Conservation (phyloP, 352 stramenopile genomes). For the Pythium aphanidermatum region DNA sequence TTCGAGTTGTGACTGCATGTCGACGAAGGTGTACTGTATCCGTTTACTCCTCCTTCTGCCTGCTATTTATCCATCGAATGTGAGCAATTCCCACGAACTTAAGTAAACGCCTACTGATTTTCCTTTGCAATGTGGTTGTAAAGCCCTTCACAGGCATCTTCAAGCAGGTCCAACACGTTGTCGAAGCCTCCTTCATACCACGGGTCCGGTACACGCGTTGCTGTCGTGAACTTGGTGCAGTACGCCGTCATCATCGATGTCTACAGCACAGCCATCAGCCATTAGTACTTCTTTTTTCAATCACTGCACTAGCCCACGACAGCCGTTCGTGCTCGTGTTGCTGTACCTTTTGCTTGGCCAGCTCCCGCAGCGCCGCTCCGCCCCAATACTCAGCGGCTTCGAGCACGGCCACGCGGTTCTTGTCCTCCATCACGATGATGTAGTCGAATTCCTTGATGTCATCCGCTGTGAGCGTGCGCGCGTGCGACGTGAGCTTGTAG, state of each 20-base stretch:
- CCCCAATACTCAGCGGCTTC: conserved; percentile 80
- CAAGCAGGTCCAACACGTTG: conserved; percentile 83
- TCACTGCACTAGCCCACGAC: too few species aligned
- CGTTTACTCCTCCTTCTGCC: too few species aligned
- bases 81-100: too few species aligned
- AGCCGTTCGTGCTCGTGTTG: too few species aligned
- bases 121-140: conserved; percentile 42
- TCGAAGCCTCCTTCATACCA: conserved; percentile 90
- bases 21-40: too few species aligned
- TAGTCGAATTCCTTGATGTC: conserved; percentile 84
- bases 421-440: conserved; percentile 88
- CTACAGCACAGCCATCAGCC: conserved; percentile 21
- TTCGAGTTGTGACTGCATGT: conserved; percentile 20
- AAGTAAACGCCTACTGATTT: neutral
- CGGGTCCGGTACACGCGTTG: conserved; percentile 65
- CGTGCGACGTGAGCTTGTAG: conserved; percentile 72
- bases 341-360: conserved; percentile 50
- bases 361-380: conserved; percentile 36
- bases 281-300: conserved; percentile 7
- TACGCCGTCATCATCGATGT: conserved; percentile 82
- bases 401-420: conserved; percentile 76
- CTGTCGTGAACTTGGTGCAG: conserved; percentile 59
- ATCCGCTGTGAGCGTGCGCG: conserved; percentile 54
- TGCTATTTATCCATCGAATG: too few species aligned
- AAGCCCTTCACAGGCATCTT: conserved; percentile 80